A percentile compares a stretch with the other conserved stretches of the same genome.
phyloP scores from a whole-genome alignment of 2,329 filamentous ascomycete genomes.

The Penicillium glabrum region DNA sequence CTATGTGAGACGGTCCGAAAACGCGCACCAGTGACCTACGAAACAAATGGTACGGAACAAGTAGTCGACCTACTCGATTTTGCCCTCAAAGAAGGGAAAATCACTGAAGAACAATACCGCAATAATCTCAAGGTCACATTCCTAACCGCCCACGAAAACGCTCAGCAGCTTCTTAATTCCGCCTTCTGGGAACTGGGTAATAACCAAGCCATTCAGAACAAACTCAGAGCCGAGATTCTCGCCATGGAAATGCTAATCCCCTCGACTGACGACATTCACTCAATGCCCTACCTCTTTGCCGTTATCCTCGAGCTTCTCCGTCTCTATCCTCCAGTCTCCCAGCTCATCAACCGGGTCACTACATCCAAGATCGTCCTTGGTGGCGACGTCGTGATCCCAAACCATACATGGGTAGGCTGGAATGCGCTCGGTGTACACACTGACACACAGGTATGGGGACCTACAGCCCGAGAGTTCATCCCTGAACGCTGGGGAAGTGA shows the following conservation, averaged over 20 bases:
- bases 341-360: conserved; percentile 50
- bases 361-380: conserved; percentile 26
- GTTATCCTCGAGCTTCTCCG: conserved; percentile 50
- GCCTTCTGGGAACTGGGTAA: conserved; percentile 40
- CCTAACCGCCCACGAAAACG: conserved; percentile 46
- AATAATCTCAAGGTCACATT: conserved; percentile 44
- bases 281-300: conserved; percentile 45
- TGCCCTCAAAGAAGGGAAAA: conserved; percentile 23
- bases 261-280: conserved; percentile 29
- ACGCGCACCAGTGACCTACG: not conserved
- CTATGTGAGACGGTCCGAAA: conserved; percentile 13
- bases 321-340: conserved; percentile 51
- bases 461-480: conserved; percentile 31
- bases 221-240: conserved; percentile 33
- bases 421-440: conserved; percentile 44
- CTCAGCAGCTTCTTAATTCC: conserved; percentile 39
- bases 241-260: conserved; percentile 6
- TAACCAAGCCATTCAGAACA: conserved; percentile 32
- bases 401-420: conserved; percentile 43
- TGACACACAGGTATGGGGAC: conserved; percentile 34
- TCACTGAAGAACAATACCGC: conserved; percentile 40
- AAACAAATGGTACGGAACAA: conserved; percentile 8
- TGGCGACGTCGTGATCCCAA: conserved; percentile 31
- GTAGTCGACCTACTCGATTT: conserved; percentile 24
- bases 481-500: conserved; percentile 38